Evolutionary conservation across 129 eudicot genomes (phyloP).

Genomic region (Lactuca sativa): DNA sequence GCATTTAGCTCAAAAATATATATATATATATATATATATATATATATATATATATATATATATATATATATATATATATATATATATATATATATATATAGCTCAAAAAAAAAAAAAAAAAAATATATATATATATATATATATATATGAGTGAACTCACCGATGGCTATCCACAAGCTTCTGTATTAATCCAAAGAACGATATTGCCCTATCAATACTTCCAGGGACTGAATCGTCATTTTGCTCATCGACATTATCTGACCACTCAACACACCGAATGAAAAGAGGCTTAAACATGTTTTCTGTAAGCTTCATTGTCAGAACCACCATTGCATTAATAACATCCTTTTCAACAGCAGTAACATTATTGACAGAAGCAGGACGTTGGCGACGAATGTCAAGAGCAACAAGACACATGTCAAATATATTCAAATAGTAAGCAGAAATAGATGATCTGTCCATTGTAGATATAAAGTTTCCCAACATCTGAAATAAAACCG

Average conservation of each 20-base stretch:
- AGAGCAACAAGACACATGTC: constrained; percentile 76
- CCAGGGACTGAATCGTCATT: constrained; percentile 39
- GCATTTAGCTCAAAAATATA: not conserved
- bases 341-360: constrained; percentile 70
- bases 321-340: constrained; percentile 54
- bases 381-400: constrained; percentile 71
- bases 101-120: too few species aligned
- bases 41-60: too few species aligned
- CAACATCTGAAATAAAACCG: constrained; percentile 73
- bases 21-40: too few species aligned
- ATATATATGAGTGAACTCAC: constrained; percentile 32
- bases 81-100: too few species aligned
- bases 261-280: constrained; percentile 89
- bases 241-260: constrained; percentile 42
- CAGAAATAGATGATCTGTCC: constrained; percentile 67
- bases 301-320: constrained; percentile 83
- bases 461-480: constrained; percentile 55
- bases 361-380: constrained; percentile 50
- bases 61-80: too few species aligned
- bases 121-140: too few species aligned
- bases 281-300: constrained; percentile 95
- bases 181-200: constrained; percentile 71
- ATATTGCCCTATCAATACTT: constrained; percentile 53
- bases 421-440: constrained; percentile 63
- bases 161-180: constrained; percentile 81